Conservation (phyloP, 2,329 filamentous ascomycete genomes). For the Stagonosporopsis cucurbitacearum region DNA sequence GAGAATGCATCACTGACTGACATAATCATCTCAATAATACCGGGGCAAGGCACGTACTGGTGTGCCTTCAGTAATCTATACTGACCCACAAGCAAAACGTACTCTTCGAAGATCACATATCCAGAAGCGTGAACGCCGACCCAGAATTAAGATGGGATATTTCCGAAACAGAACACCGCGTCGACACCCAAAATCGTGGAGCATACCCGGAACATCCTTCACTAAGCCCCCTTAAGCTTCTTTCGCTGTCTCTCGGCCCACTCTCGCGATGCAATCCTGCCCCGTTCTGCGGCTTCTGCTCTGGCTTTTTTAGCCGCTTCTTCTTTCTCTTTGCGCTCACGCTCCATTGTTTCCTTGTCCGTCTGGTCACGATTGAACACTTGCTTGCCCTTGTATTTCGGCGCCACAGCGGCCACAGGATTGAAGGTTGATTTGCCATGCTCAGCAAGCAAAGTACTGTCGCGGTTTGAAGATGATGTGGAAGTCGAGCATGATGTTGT, state of each 20-base stretch:
- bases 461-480: slow-evolving; percentile 34
- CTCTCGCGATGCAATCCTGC: slow-evolving; percentile 53
- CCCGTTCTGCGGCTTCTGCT: slow-evolving; percentile 54
- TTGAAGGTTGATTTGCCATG: slow-evolving; percentile 35
- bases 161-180: slow-evolving; percentile 9
- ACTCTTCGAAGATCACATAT: background rate
- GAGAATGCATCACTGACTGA: no score
- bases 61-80: no score
- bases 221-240: slow-evolving; percentile 36
- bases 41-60: background rate
- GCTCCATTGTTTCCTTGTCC: slow-evolving; percentile 51
- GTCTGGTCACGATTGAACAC: slow-evolving; percentile 55
- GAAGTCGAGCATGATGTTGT: slow-evolving; percentile 29
- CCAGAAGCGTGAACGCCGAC: background rate
- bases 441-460: slow-evolving; percentile 29
- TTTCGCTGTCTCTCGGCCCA: slow-evolving; percentile 59
- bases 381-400: slow-evolving; percentile 52
- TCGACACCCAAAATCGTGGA: background rate
- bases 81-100: background rate
- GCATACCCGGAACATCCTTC: background rate
- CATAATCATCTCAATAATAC: no score
- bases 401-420: slow-evolving; percentile 40
- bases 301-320: slow-evolving; percentile 56
- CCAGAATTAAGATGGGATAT: slow-evolving; percentile 4
- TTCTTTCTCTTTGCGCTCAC: slow-evolving; percentile 54